These are phyloP conservation scores for Aspergillus saccharolyticus DNA, from an alignment of 495 filamentous ascomycete genomes.

Conservation along the genomic window DNA sequence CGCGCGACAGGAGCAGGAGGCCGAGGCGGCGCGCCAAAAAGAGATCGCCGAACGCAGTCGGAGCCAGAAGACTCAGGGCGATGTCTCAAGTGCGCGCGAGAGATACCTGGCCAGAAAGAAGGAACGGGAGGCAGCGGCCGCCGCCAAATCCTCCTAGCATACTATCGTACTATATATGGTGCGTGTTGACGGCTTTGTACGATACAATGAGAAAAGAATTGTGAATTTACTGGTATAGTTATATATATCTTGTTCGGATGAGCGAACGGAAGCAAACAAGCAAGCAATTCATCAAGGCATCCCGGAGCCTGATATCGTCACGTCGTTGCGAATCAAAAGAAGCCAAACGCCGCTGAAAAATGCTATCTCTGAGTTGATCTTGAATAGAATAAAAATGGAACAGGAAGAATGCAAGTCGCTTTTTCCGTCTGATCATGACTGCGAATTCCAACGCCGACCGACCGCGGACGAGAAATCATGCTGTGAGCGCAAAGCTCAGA, in stretches of 20 bases:
- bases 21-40: slow-evolving; percentile 63
- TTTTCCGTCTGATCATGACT: neutral
- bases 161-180: neutral
- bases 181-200: neutral
- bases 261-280: neutral
- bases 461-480: slow-evolving; percentile 23
- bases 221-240: no score
- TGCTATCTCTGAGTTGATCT: neutral
- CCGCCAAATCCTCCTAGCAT: slow-evolving; percentile 18
- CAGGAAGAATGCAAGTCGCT: neutral
- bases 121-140: slow-evolving; percentile 55
- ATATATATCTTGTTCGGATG: neutral
- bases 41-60: slow-evolving; percentile 67
- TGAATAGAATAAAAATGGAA: neutral
- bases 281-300: neutral
- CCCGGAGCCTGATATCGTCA: neutral
- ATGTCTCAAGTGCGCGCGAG: slow-evolving; percentile 83
- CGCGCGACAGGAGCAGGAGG: slow-evolving; percentile 70
- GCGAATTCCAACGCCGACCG: neutral
- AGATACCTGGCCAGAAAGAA: slow-evolving; percentile 80
- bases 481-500: slow-evolving; percentile 77
- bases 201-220: neutral
- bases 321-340: neutral
- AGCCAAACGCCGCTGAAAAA: neutral
- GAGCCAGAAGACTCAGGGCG: slow-evolving; percentile 65